phyloP scores from a whole-genome alignment of 805 yeast species.

The Isabelozyma gotoi region DNA sequence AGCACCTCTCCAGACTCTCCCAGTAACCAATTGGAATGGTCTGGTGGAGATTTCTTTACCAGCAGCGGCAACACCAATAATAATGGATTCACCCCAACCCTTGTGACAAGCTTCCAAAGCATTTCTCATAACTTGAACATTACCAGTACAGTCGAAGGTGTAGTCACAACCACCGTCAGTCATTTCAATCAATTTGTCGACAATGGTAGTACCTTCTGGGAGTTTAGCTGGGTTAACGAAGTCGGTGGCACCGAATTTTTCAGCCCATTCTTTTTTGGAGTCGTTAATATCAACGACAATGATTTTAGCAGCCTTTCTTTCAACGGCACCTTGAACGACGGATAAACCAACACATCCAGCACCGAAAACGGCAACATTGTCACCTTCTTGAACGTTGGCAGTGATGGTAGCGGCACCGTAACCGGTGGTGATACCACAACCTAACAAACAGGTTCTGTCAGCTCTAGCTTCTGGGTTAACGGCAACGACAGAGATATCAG shows the following conservation, averaged over 20 bases:
- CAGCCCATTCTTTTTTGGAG: conserved; percentile 81
- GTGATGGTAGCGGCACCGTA: conserved; percentile 96
- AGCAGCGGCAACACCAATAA: conserved; percentile 98
- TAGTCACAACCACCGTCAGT: conserved; percentile 97
- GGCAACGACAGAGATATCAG: conserved; percentile 94
- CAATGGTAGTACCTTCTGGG: conserved; percentile 72
- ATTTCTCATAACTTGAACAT: conserved; percentile 88
- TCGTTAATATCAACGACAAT: conserved; percentile 88
- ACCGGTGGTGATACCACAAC: conserved; percentile 98
- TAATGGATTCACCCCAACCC: conserved; percentile 97
- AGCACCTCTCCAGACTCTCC: conserved; percentile 98
- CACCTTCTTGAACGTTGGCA: conserved; percentile 87
- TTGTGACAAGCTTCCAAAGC: conserved; percentile 97
- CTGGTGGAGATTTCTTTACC: conserved; percentile 96
- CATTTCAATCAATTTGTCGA: conserved; percentile 77
- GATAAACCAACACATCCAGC: conserved; percentile 97
- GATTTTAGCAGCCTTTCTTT: conserved; percentile 76
- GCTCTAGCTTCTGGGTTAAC: conserved; percentile 80
- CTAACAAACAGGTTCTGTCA: conserved; percentile 88
- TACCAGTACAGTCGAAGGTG: conserved; percentile 98
- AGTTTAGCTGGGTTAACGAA: conserved; percentile 83
- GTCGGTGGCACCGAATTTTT: conserved; percentile 91
- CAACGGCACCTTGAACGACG: conserved; percentile 91
- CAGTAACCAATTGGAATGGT: conserved; percentile 98
- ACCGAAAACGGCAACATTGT: conserved; percentile 94